Base-by-base conservation (phyloP, 257 asterid species). In the Solanum ossicruentum region DNA sequence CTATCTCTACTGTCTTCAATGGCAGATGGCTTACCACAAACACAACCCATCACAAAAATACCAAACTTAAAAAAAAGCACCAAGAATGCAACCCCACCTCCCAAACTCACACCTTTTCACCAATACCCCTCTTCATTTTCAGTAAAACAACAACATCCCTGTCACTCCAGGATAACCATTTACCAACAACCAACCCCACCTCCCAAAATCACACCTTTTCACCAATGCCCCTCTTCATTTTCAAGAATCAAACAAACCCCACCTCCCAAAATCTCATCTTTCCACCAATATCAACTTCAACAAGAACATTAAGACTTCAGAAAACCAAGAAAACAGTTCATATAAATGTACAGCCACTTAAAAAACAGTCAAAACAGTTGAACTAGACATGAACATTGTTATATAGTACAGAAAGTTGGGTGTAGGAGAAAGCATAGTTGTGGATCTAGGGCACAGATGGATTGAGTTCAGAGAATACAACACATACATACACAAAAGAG, bases 1-100 rank as follows among this genome's bases (percentile, higher is more conserved):
- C 94, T 92, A 88, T 93, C 97, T 87, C 89, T 90, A 84, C 93
- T 89, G 85, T 92, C 96, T 84, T 92, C 97, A 90, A 94, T 88
- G 84, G 97, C 94, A 89, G 92, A 89, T 82, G 96, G 94, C 87
- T 94, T 95, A 87, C 98, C 91, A 86, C 95, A 94, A 85, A 81
- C 84, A 91, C 94, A 88, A 39, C 99, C 99, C 99, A 95, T 95
- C 89, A 23, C 69, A 58, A 78, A 26, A 26, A n/a, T 41, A 21
- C 45, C 58, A 60, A 54, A 26, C 65, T 16, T 36, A 2, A 32
- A 51, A 7, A 67, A 47, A 84, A 91, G 86, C 45, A 54, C 85
- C 71, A 85, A 85, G 61, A 85, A 58, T 90, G 45, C 89, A 91
- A 90, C 82, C 85, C 89, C 90, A 87, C 88, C 88, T 81, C 91